Base-by-base conservation (phyloP, 352 stramenopile species). In the Globisporangium sylvaticum region DNA sequence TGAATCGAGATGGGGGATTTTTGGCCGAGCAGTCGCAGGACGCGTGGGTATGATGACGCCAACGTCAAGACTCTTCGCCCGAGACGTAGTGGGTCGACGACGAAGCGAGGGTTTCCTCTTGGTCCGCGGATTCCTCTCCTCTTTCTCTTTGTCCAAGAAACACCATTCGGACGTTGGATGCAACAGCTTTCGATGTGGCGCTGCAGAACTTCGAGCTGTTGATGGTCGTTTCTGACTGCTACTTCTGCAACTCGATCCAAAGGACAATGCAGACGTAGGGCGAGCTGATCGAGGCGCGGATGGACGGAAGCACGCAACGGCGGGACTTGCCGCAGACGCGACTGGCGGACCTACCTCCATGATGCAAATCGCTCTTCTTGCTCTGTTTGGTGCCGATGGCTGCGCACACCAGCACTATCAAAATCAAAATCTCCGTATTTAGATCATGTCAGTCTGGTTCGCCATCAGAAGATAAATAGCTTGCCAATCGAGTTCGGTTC, bases 291-390 rank as follows among this genome's bases (percentile, higher is more conserved):
- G n/a, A 54, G 62, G 48, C n/a, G 37, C 46, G 34, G 25, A 61
- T 0, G 62, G 54, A 15, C 39, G 62, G 20, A 42, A 62, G 50
- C 18, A 44, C 9, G 48, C 52, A 9, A 34, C 48, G 9, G 56
- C 50, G 18, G 62, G 62, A 39, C 32, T 39, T 15, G 32, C 22
- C 5, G 22, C 10, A 37, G 62, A 32, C 34, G 62, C 62, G 54
- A 67, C 37, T 20, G 62, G 62, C 27, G 62, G 62, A 32, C 22
- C 62, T 6, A 67, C 25, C 1, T 56, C 62, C 60, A 65, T 65
- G 20, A 63, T 18, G 25, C n/a, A 24, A 2, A 15, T 5, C 15
- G 25, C 9, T 9, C 9, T 64, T 24, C 12, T 34, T 55, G 20
- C 7, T 37, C 22, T 29, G 7, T 55, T 55, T 55, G 8, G 5